These are phyloP conservation scores for Pseudoneurospora amorphoporcata DNA, from an alignment of 495 filamentous ascomycete species.

Conservation along the genomic window DNA sequence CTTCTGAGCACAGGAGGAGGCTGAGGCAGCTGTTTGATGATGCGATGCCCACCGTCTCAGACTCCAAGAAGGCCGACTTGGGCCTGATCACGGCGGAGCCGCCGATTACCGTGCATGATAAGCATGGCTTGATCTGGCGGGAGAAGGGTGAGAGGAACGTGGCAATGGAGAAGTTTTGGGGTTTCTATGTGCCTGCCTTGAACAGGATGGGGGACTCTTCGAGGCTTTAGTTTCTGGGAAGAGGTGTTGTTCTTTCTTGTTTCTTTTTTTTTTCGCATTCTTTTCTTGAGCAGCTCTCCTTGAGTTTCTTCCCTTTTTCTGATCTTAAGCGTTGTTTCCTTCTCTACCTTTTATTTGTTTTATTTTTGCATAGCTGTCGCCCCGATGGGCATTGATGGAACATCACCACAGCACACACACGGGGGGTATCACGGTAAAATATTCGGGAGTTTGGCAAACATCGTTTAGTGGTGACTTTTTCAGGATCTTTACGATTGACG, in stretches of 20 bases:
- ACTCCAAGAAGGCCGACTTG: background rate
- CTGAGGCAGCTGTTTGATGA: conserved; percentile 10
- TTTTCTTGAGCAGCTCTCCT: background rate
- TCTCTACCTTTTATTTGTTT: background rate
- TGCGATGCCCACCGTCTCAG: conserved; percentile 1
- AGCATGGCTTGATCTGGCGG: conserved; percentile 11
- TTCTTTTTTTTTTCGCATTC: background rate
- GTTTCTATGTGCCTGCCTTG: background rate
- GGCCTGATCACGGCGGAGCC: conserved; percentile 7
- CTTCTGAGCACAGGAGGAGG: conserved; percentile 1
- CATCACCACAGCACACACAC: background rate
- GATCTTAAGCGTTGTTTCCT: background rate
- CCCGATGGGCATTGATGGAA: background rate
- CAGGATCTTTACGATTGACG: background rate
- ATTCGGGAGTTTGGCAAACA: background rate
- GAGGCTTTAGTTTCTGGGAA: background rate
- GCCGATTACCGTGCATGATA: conserved; percentile 14
- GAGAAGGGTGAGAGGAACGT: conserved; percentile 6
- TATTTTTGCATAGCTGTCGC: background rate
- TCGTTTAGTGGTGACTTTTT: background rate
- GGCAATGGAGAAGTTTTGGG: conserved; percentile 7
- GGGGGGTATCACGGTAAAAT: background rate
- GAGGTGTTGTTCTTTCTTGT: background rate
- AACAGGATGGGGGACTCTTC: background rate
- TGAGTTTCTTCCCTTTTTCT: background rate